These are phyloP conservation scores for Verticillium nubilum DNA, from an alignment of 2,329 filamentous ascomycete genomes.

Conservation along the genomic window DNA sequence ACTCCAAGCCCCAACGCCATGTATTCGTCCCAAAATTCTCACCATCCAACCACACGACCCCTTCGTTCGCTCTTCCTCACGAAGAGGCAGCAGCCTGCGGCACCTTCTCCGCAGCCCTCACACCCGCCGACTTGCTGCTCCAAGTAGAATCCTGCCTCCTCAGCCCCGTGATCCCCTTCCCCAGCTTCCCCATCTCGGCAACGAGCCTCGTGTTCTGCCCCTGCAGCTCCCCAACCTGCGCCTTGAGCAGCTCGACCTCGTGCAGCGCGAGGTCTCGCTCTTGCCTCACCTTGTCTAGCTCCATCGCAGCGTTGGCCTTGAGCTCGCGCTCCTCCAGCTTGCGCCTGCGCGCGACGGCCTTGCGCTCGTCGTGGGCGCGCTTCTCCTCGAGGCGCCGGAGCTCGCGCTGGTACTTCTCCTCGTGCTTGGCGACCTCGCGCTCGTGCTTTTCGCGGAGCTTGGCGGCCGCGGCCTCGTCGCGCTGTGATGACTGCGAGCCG, in stretches of 20 bases:
- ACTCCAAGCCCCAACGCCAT: not conserved
- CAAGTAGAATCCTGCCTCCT: conserved; percentile 31
- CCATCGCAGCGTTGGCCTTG: conserved; percentile 38
- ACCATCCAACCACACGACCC: not conserved
- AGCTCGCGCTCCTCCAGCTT: conserved; percentile 52
- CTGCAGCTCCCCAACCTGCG: conserved; percentile 52
- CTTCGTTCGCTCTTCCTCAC: too few species aligned
- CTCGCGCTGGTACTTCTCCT: conserved; percentile 61
- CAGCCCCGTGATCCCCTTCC: conserved; percentile 3
- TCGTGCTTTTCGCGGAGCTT: conserved; percentile 61
- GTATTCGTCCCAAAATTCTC: not conserved
- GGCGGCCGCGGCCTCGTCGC: conserved; percentile 44
- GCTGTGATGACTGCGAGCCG: conserved; percentile 39
- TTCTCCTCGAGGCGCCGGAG: conserved; percentile 60
- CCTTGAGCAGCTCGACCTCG: conserved; percentile 49
- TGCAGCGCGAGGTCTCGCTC: conserved; percentile 48
- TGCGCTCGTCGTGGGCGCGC: conserved; percentile 56
- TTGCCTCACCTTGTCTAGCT: conserved; percentile 45
- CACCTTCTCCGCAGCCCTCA: not conserved
- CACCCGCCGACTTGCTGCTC: conserved; percentile 2
- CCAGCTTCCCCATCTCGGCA: conserved; percentile 38
- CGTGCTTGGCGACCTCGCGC: conserved; percentile 57
- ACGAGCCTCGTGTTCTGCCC: conserved; percentile 54
- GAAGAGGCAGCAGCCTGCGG: not conserved
- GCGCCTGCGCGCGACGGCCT: conserved; percentile 44